These are phyloP conservation scores for Trichocladium uniseriatum DNA, from an alignment of 495 filamentous ascomycete genomes.

Conservation along the genomic window DNA sequence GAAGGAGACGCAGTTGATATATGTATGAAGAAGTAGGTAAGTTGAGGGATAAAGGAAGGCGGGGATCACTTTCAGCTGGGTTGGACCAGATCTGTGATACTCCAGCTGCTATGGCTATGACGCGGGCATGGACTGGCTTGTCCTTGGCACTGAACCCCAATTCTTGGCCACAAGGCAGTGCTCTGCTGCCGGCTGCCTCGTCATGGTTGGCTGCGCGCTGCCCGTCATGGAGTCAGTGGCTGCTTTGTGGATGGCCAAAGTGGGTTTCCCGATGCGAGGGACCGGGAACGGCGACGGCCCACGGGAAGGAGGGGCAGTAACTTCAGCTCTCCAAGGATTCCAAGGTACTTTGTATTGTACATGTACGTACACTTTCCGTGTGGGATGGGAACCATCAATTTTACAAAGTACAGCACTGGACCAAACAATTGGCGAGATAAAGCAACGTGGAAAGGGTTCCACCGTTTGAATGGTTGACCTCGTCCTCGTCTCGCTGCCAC, in stretches of 20 bases:
- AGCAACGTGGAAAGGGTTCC: too few relatives aligned
- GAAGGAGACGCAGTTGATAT: neutral
- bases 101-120: neutral
- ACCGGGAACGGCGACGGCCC: neutral
- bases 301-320: too few relatives aligned
- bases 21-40: neutral
- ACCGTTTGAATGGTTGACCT: too few relatives aligned
- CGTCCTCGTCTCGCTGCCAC: too few relatives aligned
- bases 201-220: neutral
- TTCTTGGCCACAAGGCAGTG: neutral
- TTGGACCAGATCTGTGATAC: constrained; percentile 11
- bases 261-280: neutral
- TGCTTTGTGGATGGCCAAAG: neutral
- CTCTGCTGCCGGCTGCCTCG: neutral
- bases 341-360: too few relatives aligned
- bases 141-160: neutral
- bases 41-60: constrained; percentile 5
- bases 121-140: constrained; percentile 1
- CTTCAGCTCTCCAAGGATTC: too few relatives aligned
- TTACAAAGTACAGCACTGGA: too few relatives aligned
- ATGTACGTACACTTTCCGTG: too few relatives aligned
- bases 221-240: neutral
- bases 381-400: too few relatives aligned
- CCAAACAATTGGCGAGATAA: too few relatives aligned
- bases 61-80: constrained; percentile 16